Base-by-base conservation (phyloP, 352 stramenopile species). In the Phytophthora pinifolia region DNA sequence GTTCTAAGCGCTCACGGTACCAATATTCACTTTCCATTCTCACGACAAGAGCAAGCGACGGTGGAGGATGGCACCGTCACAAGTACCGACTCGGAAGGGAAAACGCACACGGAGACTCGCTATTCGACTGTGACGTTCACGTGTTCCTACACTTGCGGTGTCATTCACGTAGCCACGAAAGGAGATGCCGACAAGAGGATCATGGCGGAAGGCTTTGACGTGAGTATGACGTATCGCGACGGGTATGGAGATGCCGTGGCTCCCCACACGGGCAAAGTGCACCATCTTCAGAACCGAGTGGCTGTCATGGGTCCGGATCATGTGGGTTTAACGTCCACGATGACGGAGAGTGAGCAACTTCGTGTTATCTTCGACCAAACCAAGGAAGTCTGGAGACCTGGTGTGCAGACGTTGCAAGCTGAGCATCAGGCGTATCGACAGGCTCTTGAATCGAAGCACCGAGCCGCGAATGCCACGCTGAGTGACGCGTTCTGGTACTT, bases 401-500 rank as follows among this genome's bases (percentile, higher is more conserved):
- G 52, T 5, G 27, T 79, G 1, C 17, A 37, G 2, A 31, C 52
- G 7, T 36, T 73, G 10, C 42, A 35, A 25, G 22, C 43, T 4
- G 15, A 62, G 29, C 41, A 70, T 7, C 43, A 62, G 4, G 14
- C 38, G 29, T 83, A 83, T 39, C 60, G 73, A 27, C 27, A 34
- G 2, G 20, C 32, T 12, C 46, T 79, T 9, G 61, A 65, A 6
- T 31, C 57, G 0, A 63, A 65, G 17, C 54, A 75, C 18, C 13
- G 3, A 4, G 8, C 45, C 15, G 63, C 60, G 0, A 76, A 79
- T 17, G 20, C 46, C 6, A 64, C 66, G 7, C 67, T 80, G 0
- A 69, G 59, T 33, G 68, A 79, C 22, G 67, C 48, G 0, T 80
- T 83, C n/a, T 83, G 70, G 70, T 78, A 62, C 30, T 75, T 76